Evolutionary conservation across 768 basidiomycete genomes (phyloP), one percentile per base, ranked within the genome.

Genomic region (Suillus ampliporus): DNA sequence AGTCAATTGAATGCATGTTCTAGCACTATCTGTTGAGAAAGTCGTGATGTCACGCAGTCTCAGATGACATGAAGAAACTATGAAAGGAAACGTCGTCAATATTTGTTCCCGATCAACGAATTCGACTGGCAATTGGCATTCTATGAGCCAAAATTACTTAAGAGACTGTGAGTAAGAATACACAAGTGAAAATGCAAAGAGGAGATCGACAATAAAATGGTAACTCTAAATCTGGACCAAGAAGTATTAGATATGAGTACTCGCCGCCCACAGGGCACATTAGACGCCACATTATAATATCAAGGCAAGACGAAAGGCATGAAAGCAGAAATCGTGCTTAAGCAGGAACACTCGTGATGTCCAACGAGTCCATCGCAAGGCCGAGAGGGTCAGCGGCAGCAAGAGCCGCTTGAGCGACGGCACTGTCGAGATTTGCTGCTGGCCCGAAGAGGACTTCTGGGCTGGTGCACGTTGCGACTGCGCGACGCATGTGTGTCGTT

Each of bases 401-500:
- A 35, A 67, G 69, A 14, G 77, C 75, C 3, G 78, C 71, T 28
- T 77, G 77, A 28, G 68, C 66, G 26, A 73, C 79, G 5, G 79
- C 77, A 37, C 53, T 62, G 0, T 78, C 78, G 46, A 61, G 73
- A 69, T 59, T 77, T 69, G 63, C 77, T 47, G 68, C 76, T 70
- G 80, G 78, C 60, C 87, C 86, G 70, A 95, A 95, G 85, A 94
- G 92, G 38, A 94, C 84, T 72, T 95, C 95, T 11, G 95, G 95
- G 59, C 91, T 92, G 0, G 95, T 96, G 78, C 97, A 97, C 15
- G 95, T 89, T 3, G 97, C 91, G 28, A 99, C 92, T 11, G 97
- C 97, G 50, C 97, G 90, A 46, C 97, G 87, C 94, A 97, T 97
- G 72, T 94, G 92, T 38, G 83, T 91, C 23, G 94, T 93, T 68